Conservation (phyloP, 164 flowering plant species). For the Brasenia schreberi region DNA sequence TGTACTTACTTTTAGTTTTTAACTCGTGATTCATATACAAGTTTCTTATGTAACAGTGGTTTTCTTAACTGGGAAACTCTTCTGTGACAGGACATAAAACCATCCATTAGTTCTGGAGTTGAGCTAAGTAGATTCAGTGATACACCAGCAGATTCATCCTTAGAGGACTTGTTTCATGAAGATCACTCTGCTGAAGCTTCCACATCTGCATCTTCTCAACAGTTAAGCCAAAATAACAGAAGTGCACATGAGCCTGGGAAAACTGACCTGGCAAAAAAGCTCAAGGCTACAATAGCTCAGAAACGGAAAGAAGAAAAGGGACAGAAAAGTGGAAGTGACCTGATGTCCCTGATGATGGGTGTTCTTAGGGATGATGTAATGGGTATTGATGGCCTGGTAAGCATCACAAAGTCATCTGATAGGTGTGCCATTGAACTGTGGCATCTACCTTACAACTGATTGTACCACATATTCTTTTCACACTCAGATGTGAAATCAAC, state of each 20-base stretch:
- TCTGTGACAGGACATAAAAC: conserved; percentile 40
- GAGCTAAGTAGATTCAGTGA: conserved; percentile 93
- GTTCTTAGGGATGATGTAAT: conserved; percentile 70
- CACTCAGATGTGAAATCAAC: no score
- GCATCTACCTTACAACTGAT: no score
- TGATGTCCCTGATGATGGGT: conserved; percentile 76
- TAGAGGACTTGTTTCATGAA: conserved; percentile 88
- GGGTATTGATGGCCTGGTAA: conserved; percentile 79
- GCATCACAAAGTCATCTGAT: not conserved
- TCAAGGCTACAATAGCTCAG: conserved; percentile 83
- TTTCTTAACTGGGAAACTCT: not conserved
- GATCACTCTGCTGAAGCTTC: conserved; percentile 58
- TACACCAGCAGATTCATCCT: conserved; percentile 86
- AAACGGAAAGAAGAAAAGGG: conserved; percentile 71
- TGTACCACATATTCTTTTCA: no score
- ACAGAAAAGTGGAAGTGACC: conserved; percentile 58
- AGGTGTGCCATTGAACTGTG: no score
- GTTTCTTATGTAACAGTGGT: not conserved
- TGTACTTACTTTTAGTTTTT: no score
- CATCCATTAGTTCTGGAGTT: conserved; percentile 28
- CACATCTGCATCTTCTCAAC: conserved; percentile 58
- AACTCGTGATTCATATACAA: not conserved
- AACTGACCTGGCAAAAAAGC: conserved; percentile 64
- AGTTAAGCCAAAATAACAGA: conserved; percentile 24
- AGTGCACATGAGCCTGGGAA: conserved; percentile 41